phyloP scores from a whole-genome alignment of 1,284 basidiomycete genomes.

The Amylostereum areolatum region DNA sequence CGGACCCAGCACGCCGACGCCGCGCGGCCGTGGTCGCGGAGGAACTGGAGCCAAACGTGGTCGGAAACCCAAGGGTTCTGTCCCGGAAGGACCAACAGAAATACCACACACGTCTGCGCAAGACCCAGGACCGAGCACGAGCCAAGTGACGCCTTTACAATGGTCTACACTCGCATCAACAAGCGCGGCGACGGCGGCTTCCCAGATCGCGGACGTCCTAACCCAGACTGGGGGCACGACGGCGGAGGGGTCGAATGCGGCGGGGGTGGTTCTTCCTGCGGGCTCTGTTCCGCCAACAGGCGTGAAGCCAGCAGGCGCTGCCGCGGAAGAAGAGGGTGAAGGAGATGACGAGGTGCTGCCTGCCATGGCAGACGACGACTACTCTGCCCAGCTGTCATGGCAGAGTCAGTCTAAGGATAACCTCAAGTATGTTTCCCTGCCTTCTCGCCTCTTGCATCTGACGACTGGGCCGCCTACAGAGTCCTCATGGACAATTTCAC shows the following conservation, averaged over 20 bases:
- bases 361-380: slow-evolving; percentile 82
- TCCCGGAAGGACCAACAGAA: slow-evolving; percentile 11
- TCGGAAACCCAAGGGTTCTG: slow-evolving; percentile 46
- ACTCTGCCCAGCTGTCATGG: slow-evolving; percentile 72
- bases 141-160: slow-evolving; percentile 15
- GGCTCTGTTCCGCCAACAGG: slow-evolving; percentile 5
- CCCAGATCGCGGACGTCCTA: background rate
- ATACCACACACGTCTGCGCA: slow-evolving; percentile 11
- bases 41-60: slow-evolving; percentile 57
- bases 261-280: slow-evolving; percentile 15
- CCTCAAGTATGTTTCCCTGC: slow-evolving; percentile 52
- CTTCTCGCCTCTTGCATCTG: no score
- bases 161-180: slow-evolving; percentile 2
- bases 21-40: no score
- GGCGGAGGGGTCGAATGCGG: slow-evolving; percentile 10
- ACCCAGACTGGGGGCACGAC: slow-evolving; percentile 4
- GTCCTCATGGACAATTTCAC: slow-evolving; percentile 86
- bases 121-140: slow-evolving; percentile 12
- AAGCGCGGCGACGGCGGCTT: slow-evolving; percentile 4
- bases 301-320: slow-evolving; percentile 8
- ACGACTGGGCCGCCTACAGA: slow-evolving; percentile 32
- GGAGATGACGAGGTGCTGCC: slow-evolving; percentile 70
- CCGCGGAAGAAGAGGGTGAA: slow-evolving; percentile 46
- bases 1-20: no score
- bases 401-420: slow-evolving; percentile 82